These are phyloP conservation scores for Cladosporium oxysporum DNA, from an alignment of 2,329 filamentous ascomycete species.

Conservation along the genomic window DNA sequence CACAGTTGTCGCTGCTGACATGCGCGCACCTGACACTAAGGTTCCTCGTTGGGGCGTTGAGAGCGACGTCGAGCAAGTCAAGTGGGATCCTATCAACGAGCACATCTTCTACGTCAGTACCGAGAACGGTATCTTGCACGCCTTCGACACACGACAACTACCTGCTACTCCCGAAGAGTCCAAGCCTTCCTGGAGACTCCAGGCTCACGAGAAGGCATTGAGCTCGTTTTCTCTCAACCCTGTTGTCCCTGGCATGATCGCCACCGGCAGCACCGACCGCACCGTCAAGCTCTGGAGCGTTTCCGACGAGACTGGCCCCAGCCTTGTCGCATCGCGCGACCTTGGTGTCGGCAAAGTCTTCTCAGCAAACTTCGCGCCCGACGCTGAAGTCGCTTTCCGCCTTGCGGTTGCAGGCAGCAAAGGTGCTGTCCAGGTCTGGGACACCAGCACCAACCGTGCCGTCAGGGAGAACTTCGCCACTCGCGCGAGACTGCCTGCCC, in stretches of 20 bases:
- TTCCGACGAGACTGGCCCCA: conserved; percentile 66
- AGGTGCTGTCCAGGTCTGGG: conserved; percentile 90
- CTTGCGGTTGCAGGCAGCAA: conserved; percentile 93
- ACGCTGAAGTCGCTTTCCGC: conserved; percentile 86
- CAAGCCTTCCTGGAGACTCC: conserved; percentile 90
- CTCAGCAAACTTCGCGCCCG: conserved; percentile 84
- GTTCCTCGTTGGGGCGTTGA: conserved; percentile 88
- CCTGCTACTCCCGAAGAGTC: conserved; percentile 71
- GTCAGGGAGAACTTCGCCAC: conserved; percentile 82
- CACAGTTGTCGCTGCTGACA: conserved; percentile 91
- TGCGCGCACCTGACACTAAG: conserved; percentile 85
- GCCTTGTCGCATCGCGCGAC: conserved; percentile 88
- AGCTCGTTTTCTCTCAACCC: conserved; percentile 92
- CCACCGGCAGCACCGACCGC: conserved; percentile 90
- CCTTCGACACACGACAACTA: conserved; percentile 80
- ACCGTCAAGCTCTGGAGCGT: conserved; percentile 98
- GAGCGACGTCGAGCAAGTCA: conserved; percentile 88
- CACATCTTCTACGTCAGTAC: conserved; percentile 95
- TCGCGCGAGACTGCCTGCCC: conserved; percentile 57
- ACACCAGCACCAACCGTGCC: conserved; percentile 88
- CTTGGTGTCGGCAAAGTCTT: conserved; percentile 95
- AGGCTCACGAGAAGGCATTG: conserved; percentile 90
- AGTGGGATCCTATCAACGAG: conserved; percentile 89
- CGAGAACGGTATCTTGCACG: conserved; percentile 87
- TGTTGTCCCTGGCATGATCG: conserved; percentile 87